Percentiles rank a stretch among this genome's conserved stretches.
These are phyloP conservation scores for Coemansia sp. DNA, from an alignment of 192 early-diverging fungal genomes.

Conservation along the genomic window DNA sequence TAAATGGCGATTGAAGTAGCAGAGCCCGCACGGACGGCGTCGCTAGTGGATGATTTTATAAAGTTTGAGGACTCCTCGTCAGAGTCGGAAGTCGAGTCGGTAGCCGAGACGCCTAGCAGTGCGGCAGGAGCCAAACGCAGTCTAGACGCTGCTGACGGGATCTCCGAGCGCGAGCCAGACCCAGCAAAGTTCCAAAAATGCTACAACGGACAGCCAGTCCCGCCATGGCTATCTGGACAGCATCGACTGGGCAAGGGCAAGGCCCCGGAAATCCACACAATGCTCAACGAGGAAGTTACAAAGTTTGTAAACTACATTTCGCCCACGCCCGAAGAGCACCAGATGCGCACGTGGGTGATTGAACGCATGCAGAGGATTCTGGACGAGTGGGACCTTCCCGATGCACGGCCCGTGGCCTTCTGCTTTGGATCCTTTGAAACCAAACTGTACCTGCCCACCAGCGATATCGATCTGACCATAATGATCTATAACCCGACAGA, in stretches of 20 bases:
- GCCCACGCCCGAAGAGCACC: slow-evolving; percentile 79
- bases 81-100: slow-evolving; percentile 1
- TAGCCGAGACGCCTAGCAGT: background rate
- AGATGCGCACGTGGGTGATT: slow-evolving; percentile 70
- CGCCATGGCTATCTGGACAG: slow-evolving; percentile 44
- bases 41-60: slow-evolving; percentile 27
- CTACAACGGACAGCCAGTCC: slow-evolving; percentile 45
- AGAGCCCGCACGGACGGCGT: too few species aligned
- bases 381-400: slow-evolving; percentile 31
- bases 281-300: slow-evolving; percentile 63
- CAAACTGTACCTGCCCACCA: slow-evolving; percentile 79
- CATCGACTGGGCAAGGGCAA: slow-evolving; percentile 31
- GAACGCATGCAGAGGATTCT: slow-evolving; percentile 57
- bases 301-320: slow-evolving; percentile 76
- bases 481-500: slow-evolving; percentile 28
- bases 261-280: slow-evolving; percentile 43
- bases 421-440: slow-evolving; percentile 93
- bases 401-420: slow-evolving; percentile 22
- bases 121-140: slow-evolving; percentile 12
- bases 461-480: slow-evolving; percentile 65
- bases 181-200: slow-evolving; percentile 19
- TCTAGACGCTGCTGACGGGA: slow-evolving; percentile 4
- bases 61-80: slow-evolving; percentile 17
- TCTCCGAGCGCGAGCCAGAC: background rate
- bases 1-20: background rate